Evolutionary conservation across 768 basidiomycete genomes (phyloP).

Genomic region (Trametes maxima): DNA sequence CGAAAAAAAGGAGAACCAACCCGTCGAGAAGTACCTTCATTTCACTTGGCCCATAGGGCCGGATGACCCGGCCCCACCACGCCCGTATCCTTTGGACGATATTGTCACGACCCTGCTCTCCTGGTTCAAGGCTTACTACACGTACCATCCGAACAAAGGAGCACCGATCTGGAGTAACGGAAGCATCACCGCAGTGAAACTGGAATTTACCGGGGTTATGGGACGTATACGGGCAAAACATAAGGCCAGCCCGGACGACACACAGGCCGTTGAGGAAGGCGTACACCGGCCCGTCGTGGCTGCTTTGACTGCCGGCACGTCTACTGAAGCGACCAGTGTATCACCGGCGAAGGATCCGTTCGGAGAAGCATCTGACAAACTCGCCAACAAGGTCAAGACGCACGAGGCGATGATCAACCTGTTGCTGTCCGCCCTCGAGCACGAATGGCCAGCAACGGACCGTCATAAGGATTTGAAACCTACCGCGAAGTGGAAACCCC

Average conservation of each 20-base stretch:
- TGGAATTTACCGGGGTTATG: background rate
- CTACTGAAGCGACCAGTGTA: too few species aligned
- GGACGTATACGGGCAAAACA: background rate
- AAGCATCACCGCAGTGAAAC: background rate
- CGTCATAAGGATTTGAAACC: background rate
- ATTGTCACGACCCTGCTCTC: background rate
- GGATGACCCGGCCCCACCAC: too few species aligned
- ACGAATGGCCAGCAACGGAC: background rate
- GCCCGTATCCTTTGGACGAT: background rate
- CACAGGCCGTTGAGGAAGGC: too few species aligned
- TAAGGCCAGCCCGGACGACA: too few species aligned
- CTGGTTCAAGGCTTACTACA: conserved; percentile 3
- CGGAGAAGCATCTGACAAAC: background rate
- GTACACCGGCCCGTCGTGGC: too few species aligned
- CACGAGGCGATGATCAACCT: background rate
- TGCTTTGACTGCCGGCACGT: too few species aligned
- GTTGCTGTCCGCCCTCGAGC: background rate
- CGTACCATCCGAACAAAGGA: background rate
- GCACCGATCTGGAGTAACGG: background rate
- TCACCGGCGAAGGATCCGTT: too few species aligned
- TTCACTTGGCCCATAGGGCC: too few species aligned
- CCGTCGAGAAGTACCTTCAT: too few species aligned
- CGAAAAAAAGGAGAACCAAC: too few species aligned
- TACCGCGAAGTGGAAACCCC: background rate
- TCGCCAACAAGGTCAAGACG: background rate